A percentile compares a stretch with the other conserved stretches of the same genome.
phyloP scores from a whole-genome alignment of 352 stramenopile species.

The Phytophthora boehmeriae region DNA sequence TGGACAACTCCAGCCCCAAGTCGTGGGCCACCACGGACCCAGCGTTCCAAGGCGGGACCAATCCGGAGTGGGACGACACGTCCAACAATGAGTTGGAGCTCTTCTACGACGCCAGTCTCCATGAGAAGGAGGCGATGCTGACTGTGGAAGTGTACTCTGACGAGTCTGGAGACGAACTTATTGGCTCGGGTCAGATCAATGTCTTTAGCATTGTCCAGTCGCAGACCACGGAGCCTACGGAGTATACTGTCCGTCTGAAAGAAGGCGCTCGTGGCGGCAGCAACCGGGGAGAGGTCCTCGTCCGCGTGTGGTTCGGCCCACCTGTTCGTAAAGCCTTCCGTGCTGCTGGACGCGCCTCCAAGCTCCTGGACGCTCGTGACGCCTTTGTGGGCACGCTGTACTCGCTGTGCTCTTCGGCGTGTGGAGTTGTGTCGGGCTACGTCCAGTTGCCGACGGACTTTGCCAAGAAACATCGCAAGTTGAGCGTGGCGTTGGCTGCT shows the following conservation, averaged over 20 bases:
- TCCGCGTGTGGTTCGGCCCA: conserved; percentile 79
- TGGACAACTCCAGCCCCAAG: conserved; percentile 70
- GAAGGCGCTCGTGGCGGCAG: conserved; percentile 40
- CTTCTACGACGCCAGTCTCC: conserved; percentile 67
- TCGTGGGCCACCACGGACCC: conserved; percentile 71
- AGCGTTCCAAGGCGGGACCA: conserved; percentile 59
- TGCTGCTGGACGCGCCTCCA: conserved; percentile 66
- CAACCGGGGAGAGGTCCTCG: conserved; percentile 62
- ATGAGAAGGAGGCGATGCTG: conserved; percentile 52
- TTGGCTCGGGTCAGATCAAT: conserved; percentile 73
- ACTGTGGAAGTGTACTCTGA: conserved; percentile 78
- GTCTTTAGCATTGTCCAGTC: conserved; percentile 44
- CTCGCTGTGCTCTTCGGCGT: conserved; percentile 40
- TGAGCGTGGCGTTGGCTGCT: conserved; percentile 64
- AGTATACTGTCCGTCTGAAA: conserved; percentile 60
- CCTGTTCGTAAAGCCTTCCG: conserved; percentile 82
- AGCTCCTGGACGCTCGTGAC: conserved; percentile 79
- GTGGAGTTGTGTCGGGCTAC: conserved; percentile 45
- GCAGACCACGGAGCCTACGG: conserved; percentile 35
- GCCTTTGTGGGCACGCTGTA: conserved; percentile 60
- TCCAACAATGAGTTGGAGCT: conserved; percentile 86
- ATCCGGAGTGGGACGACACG: conserved; percentile 68
- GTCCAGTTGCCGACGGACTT: conserved; percentile 62
- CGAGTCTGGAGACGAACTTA: conserved; percentile 73
- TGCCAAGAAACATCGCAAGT: conserved; percentile 77